These are phyloP conservation scores for Vigna unguiculata DNA, from an alignment of 306 rosid species.

Conservation along the genomic window DNA sequence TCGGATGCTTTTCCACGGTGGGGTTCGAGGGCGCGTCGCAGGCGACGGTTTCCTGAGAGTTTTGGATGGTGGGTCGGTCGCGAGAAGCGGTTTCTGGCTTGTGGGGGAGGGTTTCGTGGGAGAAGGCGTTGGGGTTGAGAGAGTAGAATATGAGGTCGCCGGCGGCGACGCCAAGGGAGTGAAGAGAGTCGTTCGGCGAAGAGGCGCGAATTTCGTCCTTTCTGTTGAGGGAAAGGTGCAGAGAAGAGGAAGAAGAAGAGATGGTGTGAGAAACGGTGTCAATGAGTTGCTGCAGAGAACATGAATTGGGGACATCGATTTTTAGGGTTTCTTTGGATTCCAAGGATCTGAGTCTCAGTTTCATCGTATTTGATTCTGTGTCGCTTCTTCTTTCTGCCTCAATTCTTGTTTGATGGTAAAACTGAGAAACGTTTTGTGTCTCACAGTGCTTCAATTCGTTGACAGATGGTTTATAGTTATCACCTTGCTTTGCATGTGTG, in stretches of 20 bases:
- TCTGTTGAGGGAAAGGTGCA: constrained; percentile 76
- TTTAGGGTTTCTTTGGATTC: constrained; percentile 71
- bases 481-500: too few species aligned
- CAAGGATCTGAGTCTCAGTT: constrained; percentile 66
- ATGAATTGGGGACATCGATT: constrained; percentile 60
- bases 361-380: constrained; percentile 50
- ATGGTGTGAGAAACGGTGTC: constrained; percentile 50
- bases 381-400: neutral
- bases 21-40: constrained; percentile 19
- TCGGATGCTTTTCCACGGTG: neutral
- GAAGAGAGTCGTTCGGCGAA: constrained; percentile 53
- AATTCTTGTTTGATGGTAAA: neutral
- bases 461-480: too few species aligned
- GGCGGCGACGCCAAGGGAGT: constrained; percentile 61
- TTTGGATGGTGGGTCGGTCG: constrained; percentile 23
- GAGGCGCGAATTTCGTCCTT: constrained; percentile 69
- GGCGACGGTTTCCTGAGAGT: neutral
- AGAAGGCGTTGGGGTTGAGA: constrained; percentile 49
- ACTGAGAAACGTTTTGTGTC: neutral
- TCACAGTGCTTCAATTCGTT: neutral
- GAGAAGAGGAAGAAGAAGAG: constrained; percentile 48
- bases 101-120: constrained; percentile 44
- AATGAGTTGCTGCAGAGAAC: constrained; percentile 62
- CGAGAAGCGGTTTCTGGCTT: constrained; percentile 25
- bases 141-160: constrained; percentile 88